These are phyloP conservation scores for Caloboletus firmus DNA, from an alignment of 1,284 basidiomycete species.

Conservation along the genomic window DNA sequence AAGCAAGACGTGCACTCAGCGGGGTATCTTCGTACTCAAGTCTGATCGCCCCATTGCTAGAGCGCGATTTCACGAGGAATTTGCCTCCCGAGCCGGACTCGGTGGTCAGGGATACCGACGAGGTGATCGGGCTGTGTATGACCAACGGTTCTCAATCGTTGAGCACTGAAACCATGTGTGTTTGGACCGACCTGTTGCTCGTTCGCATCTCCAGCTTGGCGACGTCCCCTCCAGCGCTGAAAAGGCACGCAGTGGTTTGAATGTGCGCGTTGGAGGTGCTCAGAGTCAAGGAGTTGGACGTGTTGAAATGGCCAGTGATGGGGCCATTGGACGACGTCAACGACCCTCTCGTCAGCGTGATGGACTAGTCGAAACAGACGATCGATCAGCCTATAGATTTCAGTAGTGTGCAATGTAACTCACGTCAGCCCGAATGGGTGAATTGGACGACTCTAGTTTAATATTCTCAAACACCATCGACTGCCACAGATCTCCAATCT, in stretches of 20 bases:
- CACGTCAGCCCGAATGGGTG: conserved; percentile 36
- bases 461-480: conserved; percentile 35
- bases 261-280: conserved; percentile 42
- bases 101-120: conserved; percentile 17
- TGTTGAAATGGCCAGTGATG: conserved; percentile 44
- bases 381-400: not conserved
- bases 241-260: conserved; percentile 34
- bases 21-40: conserved; percentile 40
- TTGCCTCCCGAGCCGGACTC: conserved; percentile 18
- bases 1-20: conserved; percentile 29
- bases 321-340: conserved; percentile 37
- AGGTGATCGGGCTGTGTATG: conserved; percentile 14
- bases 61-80: conserved; percentile 33
- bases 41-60: conserved; percentile 38
- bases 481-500: conserved; percentile 30
- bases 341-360: conserved; percentile 32
- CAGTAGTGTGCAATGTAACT: not conserved
- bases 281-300: conserved; percentile 35
- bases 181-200: conserved; percentile 40
- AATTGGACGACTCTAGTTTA: conserved; percentile 25
- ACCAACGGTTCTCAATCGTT: not conserved
- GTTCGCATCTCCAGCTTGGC: conserved; percentile 36
- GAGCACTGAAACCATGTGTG: not conserved
- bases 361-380: conserved; percentile 5
- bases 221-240: conserved; percentile 11